A percentile compares a stretch with the other conserved stretches of the same genome.
phyloP scores from a whole-genome alignment of 345 rosid genomes.

The Brassica juncea region DNA sequence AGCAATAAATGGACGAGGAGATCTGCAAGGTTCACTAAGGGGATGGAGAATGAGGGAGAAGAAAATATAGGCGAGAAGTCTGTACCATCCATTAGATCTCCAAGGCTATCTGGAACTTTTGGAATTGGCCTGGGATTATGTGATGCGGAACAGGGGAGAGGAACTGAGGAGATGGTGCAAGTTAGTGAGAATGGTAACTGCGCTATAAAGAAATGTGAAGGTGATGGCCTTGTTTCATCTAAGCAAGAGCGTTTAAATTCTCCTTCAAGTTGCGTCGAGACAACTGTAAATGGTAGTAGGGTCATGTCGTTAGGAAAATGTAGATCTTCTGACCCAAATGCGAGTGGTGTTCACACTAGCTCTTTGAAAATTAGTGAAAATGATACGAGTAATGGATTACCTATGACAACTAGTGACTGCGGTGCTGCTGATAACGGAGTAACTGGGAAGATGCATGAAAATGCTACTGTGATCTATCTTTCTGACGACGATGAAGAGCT shows the following conservation, averaged over 20 bases:
- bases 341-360: constrained; percentile 17
- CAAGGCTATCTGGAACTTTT: constrained; percentile 31
- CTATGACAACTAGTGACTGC: constrained; percentile 10
- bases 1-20: constrained; percentile 31
- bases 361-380: constrained; percentile 7
- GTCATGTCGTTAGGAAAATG: constrained; percentile 1
- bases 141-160: constrained; percentile 21
- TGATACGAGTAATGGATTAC: constrained; percentile 30
- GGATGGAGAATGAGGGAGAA: constrained; percentile 22
- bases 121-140: constrained; percentile 19
- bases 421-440: constrained; percentile 12
- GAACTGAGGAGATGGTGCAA: constrained; percentile 38
- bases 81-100: constrained; percentile 21
- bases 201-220: constrained; percentile 16
- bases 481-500: constrained; percentile 38
- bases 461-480: constrained; percentile 19
- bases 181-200: constrained; percentile 33
- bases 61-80: constrained; percentile 20
- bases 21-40: constrained; percentile 43
- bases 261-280: constrained; percentile 6
- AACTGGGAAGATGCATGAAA: constrained; percentile 25
- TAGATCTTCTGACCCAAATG: constrained; percentile 12
- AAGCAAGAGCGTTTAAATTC: constrained; percentile 11
- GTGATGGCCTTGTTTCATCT: constrained; percentile 20
- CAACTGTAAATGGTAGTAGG: constrained; percentile 22